These are phyloP conservation scores for Thoreauomyces humboldtii DNA, from an alignment of 192 early-diverging fungal species.

Conservation along the genomic window DNA sequence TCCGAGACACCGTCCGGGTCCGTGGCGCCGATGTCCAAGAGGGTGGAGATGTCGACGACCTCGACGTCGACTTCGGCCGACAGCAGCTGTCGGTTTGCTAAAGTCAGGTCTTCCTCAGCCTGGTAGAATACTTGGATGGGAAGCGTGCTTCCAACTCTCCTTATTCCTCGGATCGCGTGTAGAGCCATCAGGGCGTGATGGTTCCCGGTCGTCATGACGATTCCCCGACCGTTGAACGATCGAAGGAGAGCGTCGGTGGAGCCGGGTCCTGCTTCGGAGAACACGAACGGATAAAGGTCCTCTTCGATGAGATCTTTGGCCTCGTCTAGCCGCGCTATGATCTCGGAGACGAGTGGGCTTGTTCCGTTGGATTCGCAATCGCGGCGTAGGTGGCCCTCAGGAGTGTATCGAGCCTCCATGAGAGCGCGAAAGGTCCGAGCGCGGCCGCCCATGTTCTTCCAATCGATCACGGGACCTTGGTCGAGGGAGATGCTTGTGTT, in stretches of 20 bases:
- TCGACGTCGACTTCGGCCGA: conserved; percentile 26
- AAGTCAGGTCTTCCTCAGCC: conserved; percentile 28
- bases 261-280: neutral
- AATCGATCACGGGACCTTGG: neutral
- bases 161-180: conserved; percentile 5
- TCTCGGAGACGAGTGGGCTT: no score
- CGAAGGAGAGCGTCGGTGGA: neutral
- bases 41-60: conserved; percentile 24
- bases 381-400: neutral
- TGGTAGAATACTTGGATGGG: conserved; percentile 62
- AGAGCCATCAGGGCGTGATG: conserved; percentile 16
- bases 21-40: conserved; percentile 40
- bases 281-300: neutral
- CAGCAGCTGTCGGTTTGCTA: conserved; percentile 32
- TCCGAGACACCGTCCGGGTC: no score
- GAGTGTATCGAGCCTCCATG: neutral
- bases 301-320: neutral
- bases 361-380: no score
- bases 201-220: conserved; percentile 10
- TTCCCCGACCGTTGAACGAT: neutral
- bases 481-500: no score
- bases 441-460: neutral
- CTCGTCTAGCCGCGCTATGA: no score
- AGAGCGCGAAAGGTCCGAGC: neutral
- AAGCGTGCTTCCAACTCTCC: conserved; percentile 19